Percentiles rank a stretch among this genome's conserved stretches.
Conservation (phyloP, 108 stramenopile genomes). For the Craspedostauros australis region DNA sequence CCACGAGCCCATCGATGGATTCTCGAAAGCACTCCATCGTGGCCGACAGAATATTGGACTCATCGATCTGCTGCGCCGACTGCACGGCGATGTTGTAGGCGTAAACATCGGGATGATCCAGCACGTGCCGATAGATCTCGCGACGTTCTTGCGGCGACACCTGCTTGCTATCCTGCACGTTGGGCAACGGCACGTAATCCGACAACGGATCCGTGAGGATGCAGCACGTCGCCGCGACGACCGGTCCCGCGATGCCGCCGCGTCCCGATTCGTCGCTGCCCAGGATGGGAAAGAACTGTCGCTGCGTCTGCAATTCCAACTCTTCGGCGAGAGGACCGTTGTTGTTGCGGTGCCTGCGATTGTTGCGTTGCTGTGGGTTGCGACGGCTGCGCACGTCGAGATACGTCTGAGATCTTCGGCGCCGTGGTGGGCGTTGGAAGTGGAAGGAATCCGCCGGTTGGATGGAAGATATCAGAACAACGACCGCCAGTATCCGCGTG, state of each 20-base stretch:
- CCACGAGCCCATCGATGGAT: slow-evolving; percentile 55
- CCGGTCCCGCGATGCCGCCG: slow-evolving; percentile 74
- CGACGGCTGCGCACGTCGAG: too few relatives aligned
- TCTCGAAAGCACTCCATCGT: slow-evolving; percentile 58
- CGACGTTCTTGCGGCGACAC: slow-evolving; percentile 29
- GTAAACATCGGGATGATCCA: slow-evolving; percentile 37
- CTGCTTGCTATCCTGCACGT: slow-evolving; percentile 57
- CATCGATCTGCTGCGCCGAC: slow-evolving; percentile 49
- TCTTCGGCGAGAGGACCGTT: too few relatives aligned
- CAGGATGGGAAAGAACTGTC: slow-evolving; percentile 25
- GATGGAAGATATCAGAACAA: too few relatives aligned
- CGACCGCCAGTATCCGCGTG: too few relatives aligned
- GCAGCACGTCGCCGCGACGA: slow-evolving; percentile 66
- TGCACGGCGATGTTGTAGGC: slow-evolving; percentile 32
- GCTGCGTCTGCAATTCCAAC: neutral
- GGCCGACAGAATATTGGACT: slow-evolving; percentile 35
- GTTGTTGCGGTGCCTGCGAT: too few relatives aligned
- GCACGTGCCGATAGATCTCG: slow-evolving; percentile 48
- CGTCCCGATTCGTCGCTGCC: slow-evolving; percentile 76
- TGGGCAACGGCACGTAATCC: slow-evolving; percentile 1
- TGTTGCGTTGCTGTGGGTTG: too few relatives aligned
- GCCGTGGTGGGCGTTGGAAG: too few relatives aligned
- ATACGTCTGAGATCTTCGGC: too few relatives aligned
- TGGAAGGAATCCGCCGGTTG: too few relatives aligned
- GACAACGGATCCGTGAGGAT: slow-evolving; percentile 5